Conservation (phyloP, 2,329 filamentous ascomycete genomes). For the Ceratocystis ficicola region DNA sequence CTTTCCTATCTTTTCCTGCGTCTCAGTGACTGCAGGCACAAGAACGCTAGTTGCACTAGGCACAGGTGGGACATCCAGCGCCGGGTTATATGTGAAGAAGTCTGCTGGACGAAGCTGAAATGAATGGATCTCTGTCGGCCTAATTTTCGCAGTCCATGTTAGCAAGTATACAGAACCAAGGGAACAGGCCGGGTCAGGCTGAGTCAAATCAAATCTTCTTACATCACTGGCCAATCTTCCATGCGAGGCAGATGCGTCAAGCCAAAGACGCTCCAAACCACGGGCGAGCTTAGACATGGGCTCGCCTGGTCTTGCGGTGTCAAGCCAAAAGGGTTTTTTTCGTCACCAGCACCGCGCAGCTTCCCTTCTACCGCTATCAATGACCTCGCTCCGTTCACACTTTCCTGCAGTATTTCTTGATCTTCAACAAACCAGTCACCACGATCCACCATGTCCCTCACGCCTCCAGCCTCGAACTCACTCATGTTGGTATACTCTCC, state of each 20-base stretch:
- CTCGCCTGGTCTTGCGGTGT: constrained; percentile 13
- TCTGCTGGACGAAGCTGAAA: constrained; percentile 36
- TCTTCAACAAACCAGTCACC: constrained; percentile 35
- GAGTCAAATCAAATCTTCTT: constrained; percentile 26
- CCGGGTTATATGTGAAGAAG: constrained; percentile 38
- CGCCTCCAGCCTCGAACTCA: constrained; percentile 33
- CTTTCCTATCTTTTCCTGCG: not conserved
- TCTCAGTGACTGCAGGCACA: constrained; percentile 24
- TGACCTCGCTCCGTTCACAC: constrained; percentile 21
- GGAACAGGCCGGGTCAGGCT: constrained; percentile 18
- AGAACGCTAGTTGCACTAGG: constrained; percentile 34
- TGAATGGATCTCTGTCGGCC: constrained; percentile 39
- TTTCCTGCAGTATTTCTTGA: not conserved
- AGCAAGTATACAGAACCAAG: not conserved
- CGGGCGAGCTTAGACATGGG: constrained; percentile 27
- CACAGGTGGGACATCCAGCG: constrained; percentile 34
- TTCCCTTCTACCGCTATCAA: not conserved
- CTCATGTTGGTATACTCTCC: constrained; percentile 43
- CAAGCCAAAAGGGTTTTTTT: constrained; percentile 11
- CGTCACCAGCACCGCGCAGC: not conserved
- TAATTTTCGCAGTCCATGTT: constrained; percentile 23
- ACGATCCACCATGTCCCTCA: constrained; percentile 36
- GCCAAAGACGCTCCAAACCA: constrained; percentile 40
- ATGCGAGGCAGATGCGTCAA: constrained; percentile 39
- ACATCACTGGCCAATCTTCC: constrained; percentile 43